Evolutionary conservation across 2,329 filamentous ascomycete species (phyloP), one percentile per base, ranked within the genome.

Genomic region (Phialemoniopsis sp.): DNA sequence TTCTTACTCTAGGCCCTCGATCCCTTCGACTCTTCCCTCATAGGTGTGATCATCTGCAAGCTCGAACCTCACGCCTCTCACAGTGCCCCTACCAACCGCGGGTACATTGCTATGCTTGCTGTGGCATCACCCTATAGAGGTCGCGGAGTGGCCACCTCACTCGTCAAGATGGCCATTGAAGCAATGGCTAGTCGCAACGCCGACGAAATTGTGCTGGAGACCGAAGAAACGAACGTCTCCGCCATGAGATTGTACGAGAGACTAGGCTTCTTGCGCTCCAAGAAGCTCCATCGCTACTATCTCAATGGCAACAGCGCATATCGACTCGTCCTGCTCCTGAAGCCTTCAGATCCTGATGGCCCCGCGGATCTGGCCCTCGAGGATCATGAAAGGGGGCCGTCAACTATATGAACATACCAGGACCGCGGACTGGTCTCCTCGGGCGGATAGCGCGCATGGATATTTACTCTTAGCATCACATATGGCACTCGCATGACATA

Each of bases 61-160:
- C 80, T 98, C 43, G 93, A 98, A 60, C 78, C 81, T 17, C 93
- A 98, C 65, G 79, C 87, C 16, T 87, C 85, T 6, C 89, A 91
- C 47, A 90, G 89, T 2, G 69, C 77, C 1, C 67, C 78, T 3
- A 83, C 80, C 1, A 73, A 89, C 47, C 80, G 93, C 46, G 93
- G 93, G 41, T 98, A 98, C 66, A 97, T 98, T 51, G 93, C 93
- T 56, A 98, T 98, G 93, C 76, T 98, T 32, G 93, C 93, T n/a
- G 90, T 95, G 5, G 80, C 83, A 32, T 80, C 88, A 30, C 70
- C 81, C 18, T 85, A 88, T 54, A 82, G 93, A 16, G 89, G 90
- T 6, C 79, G 82, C 47, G 91, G 93, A 2, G 89, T 98, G 43
- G 93, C 87, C 2, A 95, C 89, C 0, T 82, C 82, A 31, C 73